Base-by-base conservation (phyloP, 441 rosid species). In the Pelargonium australe region DNA sequence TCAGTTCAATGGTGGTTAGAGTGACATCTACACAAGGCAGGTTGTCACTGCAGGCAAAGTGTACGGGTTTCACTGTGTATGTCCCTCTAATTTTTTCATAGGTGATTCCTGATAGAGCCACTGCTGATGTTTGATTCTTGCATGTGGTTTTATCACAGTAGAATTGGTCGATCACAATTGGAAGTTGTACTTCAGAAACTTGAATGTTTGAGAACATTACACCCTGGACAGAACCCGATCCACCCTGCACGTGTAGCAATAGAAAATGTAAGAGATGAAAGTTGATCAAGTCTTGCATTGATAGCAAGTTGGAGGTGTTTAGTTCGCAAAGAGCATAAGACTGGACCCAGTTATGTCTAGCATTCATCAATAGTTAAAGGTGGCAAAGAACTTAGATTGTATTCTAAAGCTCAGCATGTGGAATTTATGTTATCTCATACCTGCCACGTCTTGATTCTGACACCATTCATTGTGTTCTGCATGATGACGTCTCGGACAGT, bases 391-490 rank as follows among this genome's bases (percentile, higher is more conserved):
- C 8, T 37, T 37, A 37, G 41, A 6, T 37, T 37, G 41, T 37
- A 37, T 37, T 37, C 41, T 4, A 6, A 13, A 49, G 16, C 57
- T 49, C 57, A 0, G 16, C n/a, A n/a, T 51, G 34, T 70, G 40
- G 70, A 65, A 69, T 41, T 60, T 20, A 47, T 58, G 69, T 14
- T 68, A 62, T 16, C 47, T 63, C 68, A 67, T 84, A 92, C 97
- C 96, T 92, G 98, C 98, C 99, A 90, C 23, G 99, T 92, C 86
- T 95, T 95, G 72, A 95, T 90, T 78, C 98, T 82, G 68, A 89
- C 96, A 41, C 98, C 98, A 20, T 79, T 89, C 96, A 89, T 92
- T 1, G 99, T 92, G 82, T 87, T 85, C 70, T 86, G 96, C 84
- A 95, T 87, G 3, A 74, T 66, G 66, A 92, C 85, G 76, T 95